phyloP scores from a whole-genome alignment of 805 yeast genomes.

The Saccharomycopsis microspora region DNA sequence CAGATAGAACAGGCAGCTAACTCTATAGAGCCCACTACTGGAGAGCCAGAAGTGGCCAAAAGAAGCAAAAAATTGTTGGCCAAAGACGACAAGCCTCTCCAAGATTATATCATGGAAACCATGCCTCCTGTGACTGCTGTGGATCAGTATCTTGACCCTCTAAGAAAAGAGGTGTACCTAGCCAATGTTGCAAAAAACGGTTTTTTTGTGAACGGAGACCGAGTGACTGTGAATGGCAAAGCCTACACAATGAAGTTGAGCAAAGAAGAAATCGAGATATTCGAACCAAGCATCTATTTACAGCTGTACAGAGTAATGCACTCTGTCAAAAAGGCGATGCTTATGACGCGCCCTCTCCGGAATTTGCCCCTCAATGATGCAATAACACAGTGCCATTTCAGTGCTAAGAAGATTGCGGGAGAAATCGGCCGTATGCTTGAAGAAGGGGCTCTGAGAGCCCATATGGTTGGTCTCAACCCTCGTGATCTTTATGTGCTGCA shows the following conservation, averaged over 20 bases:
- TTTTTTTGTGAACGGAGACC: constrained; percentile 44
- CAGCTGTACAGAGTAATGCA: constrained; percentile 75
- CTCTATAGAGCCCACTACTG: not conserved
- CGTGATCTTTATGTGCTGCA: constrained; percentile 61
- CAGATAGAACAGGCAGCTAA: constrained; percentile 5
- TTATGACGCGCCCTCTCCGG: constrained; percentile 65
- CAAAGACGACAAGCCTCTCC: constrained; percentile 24
- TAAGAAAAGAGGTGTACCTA: constrained; percentile 55
- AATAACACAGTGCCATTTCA: constrained; percentile 86
- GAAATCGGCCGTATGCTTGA: constrained; percentile 70
- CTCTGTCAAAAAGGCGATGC: constrained; percentile 81
- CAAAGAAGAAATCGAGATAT: constrained; percentile 55
- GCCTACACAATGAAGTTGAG: constrained; percentile 46
- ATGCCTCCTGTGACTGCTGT: constrained; percentile 39
- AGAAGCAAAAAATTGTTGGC: constrained; percentile 17
- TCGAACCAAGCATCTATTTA: constrained; percentile 82
- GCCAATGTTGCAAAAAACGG: constrained; percentile 51
- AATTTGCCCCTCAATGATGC: constrained; percentile 66
- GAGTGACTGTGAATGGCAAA: constrained; percentile 26
- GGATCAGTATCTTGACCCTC: constrained; percentile 49
- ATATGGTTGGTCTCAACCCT: constrained; percentile 43
- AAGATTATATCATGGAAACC: constrained; percentile 38
- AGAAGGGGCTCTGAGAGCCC: constrained; percentile 61
- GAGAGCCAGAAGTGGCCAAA: no score
- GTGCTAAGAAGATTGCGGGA: constrained; percentile 63